phyloP scores from a whole-genome alignment of 345 rosid genomes.

The Dimocarpus longan region DNA sequence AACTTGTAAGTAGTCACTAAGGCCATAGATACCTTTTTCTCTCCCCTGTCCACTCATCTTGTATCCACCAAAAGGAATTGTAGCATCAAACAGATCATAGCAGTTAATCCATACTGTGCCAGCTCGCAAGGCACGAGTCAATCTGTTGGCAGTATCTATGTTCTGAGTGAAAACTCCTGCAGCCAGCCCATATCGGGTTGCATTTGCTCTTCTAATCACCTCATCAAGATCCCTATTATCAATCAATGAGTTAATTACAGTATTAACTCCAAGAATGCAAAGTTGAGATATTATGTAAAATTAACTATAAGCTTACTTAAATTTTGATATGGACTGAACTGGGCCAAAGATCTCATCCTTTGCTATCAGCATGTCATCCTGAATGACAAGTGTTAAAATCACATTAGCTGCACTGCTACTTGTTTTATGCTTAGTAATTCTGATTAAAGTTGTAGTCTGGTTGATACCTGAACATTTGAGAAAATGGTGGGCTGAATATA shows the following conservation, averaged over 20 bases:
- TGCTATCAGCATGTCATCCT: slow-evolving; percentile 96
- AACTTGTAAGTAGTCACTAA: slow-evolving; percentile 77
- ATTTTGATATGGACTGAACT: slow-evolving; percentile 82
- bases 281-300: too few species aligned
- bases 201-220: slow-evolving; percentile 68
- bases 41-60: slow-evolving; percentile 94
- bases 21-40: slow-evolving; percentile 85
- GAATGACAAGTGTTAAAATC: not conserved
- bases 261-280: too few species aligned
- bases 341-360: slow-evolving; percentile 97
- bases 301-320: slow-evolving; percentile 54
- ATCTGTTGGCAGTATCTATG: slow-evolving; percentile 72
- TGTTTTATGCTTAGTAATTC: too few species aligned
- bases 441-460: not conserved
- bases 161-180: slow-evolving; percentile 83
- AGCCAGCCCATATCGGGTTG: slow-evolving; percentile 64
- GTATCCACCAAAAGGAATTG: slow-evolving; percentile 92
- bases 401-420: too few species aligned
- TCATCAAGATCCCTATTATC: slow-evolving; percentile 65
- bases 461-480: slow-evolving; percentile 74
- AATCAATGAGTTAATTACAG: not conserved
- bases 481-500: slow-evolving; percentile 91
- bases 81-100: slow-evolving; percentile 73
- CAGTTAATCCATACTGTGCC: slow-evolving; percentile 90
- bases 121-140: slow-evolving; percentile 64